A percentile compares a stretch with the other conserved stretches of the same genome.
These are phyloP conservation scores for Trichoderma virens DNA, from an alignment of 495 filamentous ascomycete genomes.

Conservation along the genomic window DNA sequence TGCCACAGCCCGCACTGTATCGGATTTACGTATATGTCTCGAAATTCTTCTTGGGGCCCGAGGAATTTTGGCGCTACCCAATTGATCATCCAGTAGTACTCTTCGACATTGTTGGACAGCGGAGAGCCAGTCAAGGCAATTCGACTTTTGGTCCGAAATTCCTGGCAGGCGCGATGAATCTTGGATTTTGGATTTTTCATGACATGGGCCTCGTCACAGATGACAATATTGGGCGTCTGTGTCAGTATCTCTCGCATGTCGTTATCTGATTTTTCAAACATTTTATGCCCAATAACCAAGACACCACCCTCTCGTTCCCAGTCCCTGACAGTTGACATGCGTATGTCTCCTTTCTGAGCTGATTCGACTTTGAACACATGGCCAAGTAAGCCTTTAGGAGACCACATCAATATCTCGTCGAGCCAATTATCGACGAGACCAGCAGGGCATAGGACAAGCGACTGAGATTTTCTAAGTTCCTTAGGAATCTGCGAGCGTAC, in stretches of 20 bases:
- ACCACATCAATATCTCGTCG: slow-evolving; percentile 69
- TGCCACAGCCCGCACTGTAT: slow-evolving; percentile 62
- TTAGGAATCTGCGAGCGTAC: slow-evolving; percentile 60
- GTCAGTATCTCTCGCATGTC: slow-evolving; percentile 37
- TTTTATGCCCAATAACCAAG: slow-evolving; percentile 62
- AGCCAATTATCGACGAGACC: slow-evolving; percentile 74
- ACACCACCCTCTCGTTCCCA: slow-evolving; percentile 67
- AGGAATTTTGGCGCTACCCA: slow-evolving; percentile 81
- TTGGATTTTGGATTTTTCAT: slow-evolving; percentile 56
- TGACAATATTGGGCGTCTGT: slow-evolving; percentile 60
- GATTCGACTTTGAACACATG: slow-evolving; percentile 42
- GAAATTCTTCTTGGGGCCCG: slow-evolving; percentile 58
- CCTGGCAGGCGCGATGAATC: slow-evolving; percentile 43
- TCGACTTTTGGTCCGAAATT: slow-evolving; percentile 59
- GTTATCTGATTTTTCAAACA: slow-evolving; percentile 43
- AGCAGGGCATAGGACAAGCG: slow-evolving; percentile 69
- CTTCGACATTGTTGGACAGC: slow-evolving; percentile 69
- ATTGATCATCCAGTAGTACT: slow-evolving; percentile 81
- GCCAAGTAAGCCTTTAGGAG: slow-evolving; percentile 46
- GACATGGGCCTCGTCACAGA: slow-evolving; percentile 81
- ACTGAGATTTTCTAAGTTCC: slow-evolving; percentile 51
- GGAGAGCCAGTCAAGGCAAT: slow-evolving; percentile 88
- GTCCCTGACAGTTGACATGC: slow-evolving; percentile 34
- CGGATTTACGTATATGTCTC: slow-evolving; percentile 56
- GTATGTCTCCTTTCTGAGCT: slow-evolving; percentile 17